Evolutionary conservation across 305 asterid genomes (phyloP).

Genomic region (Petunia hybrid): DNA sequence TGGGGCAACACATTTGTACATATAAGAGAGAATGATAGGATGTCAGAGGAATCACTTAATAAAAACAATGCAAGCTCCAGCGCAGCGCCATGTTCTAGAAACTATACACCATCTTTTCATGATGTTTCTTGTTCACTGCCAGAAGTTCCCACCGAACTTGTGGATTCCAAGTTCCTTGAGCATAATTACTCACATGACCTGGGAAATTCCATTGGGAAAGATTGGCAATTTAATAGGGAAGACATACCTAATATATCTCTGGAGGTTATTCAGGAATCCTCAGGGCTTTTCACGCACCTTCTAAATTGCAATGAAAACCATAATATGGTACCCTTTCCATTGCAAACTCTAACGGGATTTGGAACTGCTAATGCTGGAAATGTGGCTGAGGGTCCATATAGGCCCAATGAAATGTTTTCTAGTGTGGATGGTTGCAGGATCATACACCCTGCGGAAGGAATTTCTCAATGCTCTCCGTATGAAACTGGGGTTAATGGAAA

Average conservation of each 20-base stretch:
- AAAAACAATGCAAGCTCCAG: slow-evolving; percentile 27
- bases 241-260: slow-evolving; percentile 66
- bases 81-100: background rate
- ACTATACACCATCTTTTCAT: slow-evolving; percentile 40
- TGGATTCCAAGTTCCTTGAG: slow-evolving; percentile 50
- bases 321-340: slow-evolving; percentile 37
- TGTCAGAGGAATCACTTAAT: slow-evolving; percentile 47
- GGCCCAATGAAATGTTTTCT: slow-evolving; percentile 37
- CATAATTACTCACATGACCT: slow-evolving; percentile 61
- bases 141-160: slow-evolving; percentile 56
- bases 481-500: slow-evolving; percentile 40
- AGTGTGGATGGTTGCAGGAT: slow-evolving; percentile 40
- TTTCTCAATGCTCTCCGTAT: slow-evolving; percentile 49
- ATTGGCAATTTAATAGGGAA: slow-evolving; percentile 67
- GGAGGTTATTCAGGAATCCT: slow-evolving; percentile 63
- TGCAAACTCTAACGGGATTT: slow-evolving; percentile 38
- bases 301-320: slow-evolving; percentile 48
- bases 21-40: slow-evolving; percentile 48
- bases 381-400: slow-evolving; percentile 43
- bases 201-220: slow-evolving; percentile 58
- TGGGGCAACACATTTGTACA: slow-evolving; percentile 42
- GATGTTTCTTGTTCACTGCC: slow-evolving; percentile 52
- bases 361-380: slow-evolving; percentile 36
- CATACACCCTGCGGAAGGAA: slow-evolving; percentile 42
- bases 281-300: slow-evolving; percentile 54